Base-by-base conservation (phyloP, 2,329 filamentous ascomycete species). In the Pyricularia sp. region DNA sequence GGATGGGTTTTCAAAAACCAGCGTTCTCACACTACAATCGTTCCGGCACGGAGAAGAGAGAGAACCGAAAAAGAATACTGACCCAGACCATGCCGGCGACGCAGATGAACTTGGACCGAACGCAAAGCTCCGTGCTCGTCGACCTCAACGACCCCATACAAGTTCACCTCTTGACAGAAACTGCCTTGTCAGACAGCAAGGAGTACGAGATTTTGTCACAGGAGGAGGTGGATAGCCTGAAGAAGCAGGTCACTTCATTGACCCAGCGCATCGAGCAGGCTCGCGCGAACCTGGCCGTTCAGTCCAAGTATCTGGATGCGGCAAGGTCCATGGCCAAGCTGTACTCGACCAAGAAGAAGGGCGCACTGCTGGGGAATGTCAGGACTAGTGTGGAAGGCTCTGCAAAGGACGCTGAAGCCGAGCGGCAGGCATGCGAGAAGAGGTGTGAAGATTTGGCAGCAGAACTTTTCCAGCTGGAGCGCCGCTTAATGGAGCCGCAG, bases 291-390 rank as follows among this genome's bases (percentile, higher is more conserved):
- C 84, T 99, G 55, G 89, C 90, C 36, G 88, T 98, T 64, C 95
- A 99, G 78, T 91, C 89, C 68, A 99, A 98, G 81, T 93, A 97
- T 74, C 91, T 93, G 74, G 94, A 98, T 84, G 95, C 95, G 0
- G 93, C 95, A 12, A 87, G 90, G 72, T 97, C 93, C 59, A 89
- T 99, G 79, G 90, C 90, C 70, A 90, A 91, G 74, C 83, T 99
- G 33, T 93, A 96, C 76, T 87, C 87, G 10, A 84, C 88, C n/a
- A 85, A 82, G 73, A 82, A 83, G 67, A 55, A 55, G 42, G 81
- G 77, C 71, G 84, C 83, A 70, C 73, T 83, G 42, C 73, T 84
- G 55, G 82, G 82, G n/a, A 85, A 85, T 72, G 66, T 68, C 42
- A 83, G 79, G 66, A 79, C 78, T 70, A 84, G 81, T 74, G 78